Evolutionary conservation across 306 rosid species (phyloP).

Genomic region (Amphicarpaea edgeworthii): DNA sequence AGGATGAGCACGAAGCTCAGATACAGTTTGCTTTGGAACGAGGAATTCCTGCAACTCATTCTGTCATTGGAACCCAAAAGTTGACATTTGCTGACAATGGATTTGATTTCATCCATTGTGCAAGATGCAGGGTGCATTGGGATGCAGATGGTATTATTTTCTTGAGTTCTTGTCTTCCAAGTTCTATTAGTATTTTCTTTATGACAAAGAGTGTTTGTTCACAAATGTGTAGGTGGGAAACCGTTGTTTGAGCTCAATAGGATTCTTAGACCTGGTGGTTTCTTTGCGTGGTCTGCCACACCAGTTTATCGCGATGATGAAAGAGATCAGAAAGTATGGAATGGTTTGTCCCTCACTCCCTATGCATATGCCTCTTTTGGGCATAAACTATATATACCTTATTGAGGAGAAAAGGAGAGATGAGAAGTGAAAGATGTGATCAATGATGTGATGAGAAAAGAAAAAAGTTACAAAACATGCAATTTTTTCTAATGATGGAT

Average conservation of each 20-base stretch:
- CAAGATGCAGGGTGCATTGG: constrained; percentile 94
- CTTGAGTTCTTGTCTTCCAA: not conserved
- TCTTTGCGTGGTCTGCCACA: constrained; percentile 88
- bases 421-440: not conserved
- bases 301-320: constrained; percentile 78
- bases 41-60: constrained; percentile 88
- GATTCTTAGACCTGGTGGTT: constrained; percentile 88
- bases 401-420: not conserved
- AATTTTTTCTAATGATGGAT: constrained; percentile 27
- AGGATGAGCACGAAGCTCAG: constrained; percentile 96
- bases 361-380: not conserved
- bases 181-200: constrained; percentile 19
- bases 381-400: not conserved
- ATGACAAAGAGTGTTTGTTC: constrained; percentile 19
- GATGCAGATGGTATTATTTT: constrained; percentile 85
- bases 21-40: constrained; percentile 91
- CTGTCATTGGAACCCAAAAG: constrained; percentile 86
- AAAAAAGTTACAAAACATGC: constrained; percentile 28
- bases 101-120: constrained; percentile 86
- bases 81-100: constrained; percentile 71
- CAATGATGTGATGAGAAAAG: not conserved
- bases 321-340: constrained; percentile 76
- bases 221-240: constrained; percentile 67
- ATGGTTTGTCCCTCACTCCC: constrained; percentile 58
- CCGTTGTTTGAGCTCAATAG: constrained; percentile 81